phyloP scores from a whole-genome alignment of 495 filamentous ascomycete species.

The Penicillium cinerascens region DNA sequence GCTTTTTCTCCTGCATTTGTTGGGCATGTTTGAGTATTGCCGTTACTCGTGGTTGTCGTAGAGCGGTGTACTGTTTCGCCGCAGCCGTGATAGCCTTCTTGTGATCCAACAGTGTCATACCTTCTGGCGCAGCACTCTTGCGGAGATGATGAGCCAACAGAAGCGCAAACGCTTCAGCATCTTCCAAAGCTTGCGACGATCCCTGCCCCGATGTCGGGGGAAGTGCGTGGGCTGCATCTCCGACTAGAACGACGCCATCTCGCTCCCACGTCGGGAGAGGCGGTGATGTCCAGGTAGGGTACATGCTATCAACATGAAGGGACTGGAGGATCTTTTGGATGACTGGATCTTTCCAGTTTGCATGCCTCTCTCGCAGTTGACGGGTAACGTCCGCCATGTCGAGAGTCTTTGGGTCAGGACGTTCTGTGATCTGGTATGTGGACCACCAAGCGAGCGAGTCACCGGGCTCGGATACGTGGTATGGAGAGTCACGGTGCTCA shows the following conservation, averaged over 20 bases:
- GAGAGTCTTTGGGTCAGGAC: conserved; percentile 35
- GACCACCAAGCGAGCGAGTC: conserved; percentile 47
- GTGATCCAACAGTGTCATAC: neutral
- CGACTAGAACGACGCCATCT: conserved; percentile 37
- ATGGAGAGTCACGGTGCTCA: conserved; percentile 22
- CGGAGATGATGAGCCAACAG: conserved; percentile 31
- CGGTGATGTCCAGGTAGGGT: conserved; percentile 51
- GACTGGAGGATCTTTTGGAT: conserved; percentile 43
- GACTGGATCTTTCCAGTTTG: conserved; percentile 48
- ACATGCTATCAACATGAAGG: conserved; percentile 43
- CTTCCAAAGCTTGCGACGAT: conserved; percentile 47
- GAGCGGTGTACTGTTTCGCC: conserved; percentile 24
- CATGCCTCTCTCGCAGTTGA: conserved; percentile 44
- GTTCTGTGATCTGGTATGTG: conserved; percentile 38
- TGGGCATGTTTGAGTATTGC: conserved; percentile 27
- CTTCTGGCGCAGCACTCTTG: neutral
- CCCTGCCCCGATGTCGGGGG: conserved; percentile 47
- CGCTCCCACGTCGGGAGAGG: conserved; percentile 47
- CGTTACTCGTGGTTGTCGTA: conserved; percentile 31
- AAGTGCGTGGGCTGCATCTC: conserved; percentile 49
- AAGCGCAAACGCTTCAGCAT: conserved; percentile 36
- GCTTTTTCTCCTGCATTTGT: conserved; percentile 28
- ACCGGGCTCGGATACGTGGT: conserved; percentile 31
- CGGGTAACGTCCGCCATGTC: conserved; percentile 35
- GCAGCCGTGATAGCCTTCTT: conserved; percentile 23